These are phyloP conservation scores for Rhodotorula sphaerocarpa DNA, from an alignment of 768 basidiomycete genomes.

Conservation along the genomic window DNA sequence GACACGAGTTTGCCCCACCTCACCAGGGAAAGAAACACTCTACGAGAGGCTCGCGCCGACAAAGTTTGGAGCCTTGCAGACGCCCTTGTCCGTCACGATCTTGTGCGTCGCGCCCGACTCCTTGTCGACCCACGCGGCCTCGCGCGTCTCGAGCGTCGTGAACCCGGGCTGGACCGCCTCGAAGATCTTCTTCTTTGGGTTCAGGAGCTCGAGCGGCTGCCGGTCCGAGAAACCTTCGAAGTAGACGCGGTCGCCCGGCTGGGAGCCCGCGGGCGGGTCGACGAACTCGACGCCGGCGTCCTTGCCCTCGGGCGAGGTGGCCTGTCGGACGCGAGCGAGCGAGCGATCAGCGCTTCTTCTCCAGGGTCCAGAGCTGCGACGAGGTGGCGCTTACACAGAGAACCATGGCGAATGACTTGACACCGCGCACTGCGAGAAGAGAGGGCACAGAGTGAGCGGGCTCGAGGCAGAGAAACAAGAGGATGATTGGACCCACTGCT, in stretches of 20 bases:
- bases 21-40: conserved; percentile 33
- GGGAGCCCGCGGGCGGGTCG: conserved; percentile 70
- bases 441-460: background rate
- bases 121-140: conserved; percentile 83
- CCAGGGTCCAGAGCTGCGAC: conserved; percentile 39
- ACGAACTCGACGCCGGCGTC: conserved; percentile 86
- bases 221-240: conserved; percentile 87
- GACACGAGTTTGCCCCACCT: no score
- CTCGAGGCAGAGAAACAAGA: background rate
- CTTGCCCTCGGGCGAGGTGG: conserved; percentile 60
- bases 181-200: conserved; percentile 99
- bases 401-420: conserved; percentile 98
- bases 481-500: conserved; percentile 53
- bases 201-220: conserved; percentile 60
- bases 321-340: no score
- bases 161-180: conserved; percentile 94
- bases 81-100: conserved; percentile 76
- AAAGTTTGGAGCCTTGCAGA: conserved; percentile 69
- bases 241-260: conserved; percentile 87
- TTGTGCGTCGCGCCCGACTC: conserved; percentile 66
- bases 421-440: conserved; percentile 60
- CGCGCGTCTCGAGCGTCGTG: conserved; percentile 72
- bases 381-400: conserved; percentile 79
- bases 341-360: no score
- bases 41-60: conserved; percentile 89